Evolutionary conservation across 2,329 filamentous ascomycete genomes (phyloP).

Genomic region (Colletotrichum sp.): DNA sequence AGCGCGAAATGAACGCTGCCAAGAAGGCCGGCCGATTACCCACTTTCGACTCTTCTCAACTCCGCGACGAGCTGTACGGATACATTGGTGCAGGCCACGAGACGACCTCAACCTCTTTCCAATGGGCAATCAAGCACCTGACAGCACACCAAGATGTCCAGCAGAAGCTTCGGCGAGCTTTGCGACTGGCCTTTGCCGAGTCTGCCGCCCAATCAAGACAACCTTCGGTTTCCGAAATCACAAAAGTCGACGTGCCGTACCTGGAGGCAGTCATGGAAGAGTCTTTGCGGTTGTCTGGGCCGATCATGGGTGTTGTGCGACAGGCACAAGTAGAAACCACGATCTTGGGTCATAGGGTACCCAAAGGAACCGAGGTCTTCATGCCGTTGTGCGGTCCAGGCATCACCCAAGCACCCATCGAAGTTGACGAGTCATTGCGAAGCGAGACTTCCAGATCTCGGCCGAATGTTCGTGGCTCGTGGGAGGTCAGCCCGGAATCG

Average conservation of each 20-base stretch:
- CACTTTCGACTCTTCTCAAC: neutral
- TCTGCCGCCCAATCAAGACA: neutral
- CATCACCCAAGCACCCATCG: neutral
- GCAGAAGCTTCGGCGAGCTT: neutral
- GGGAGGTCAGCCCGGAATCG: neutral
- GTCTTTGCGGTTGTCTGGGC: neutral
- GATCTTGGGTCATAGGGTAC: neutral
- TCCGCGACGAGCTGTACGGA: neutral
- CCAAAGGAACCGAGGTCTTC: neutral
- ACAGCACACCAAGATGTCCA: neutral
- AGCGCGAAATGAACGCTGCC: neutral
- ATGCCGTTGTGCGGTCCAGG: neutral
- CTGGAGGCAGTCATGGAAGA: neutral
- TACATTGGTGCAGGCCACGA: neutral
- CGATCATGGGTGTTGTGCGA: neutral
- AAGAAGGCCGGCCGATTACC: neutral
- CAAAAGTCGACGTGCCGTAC: neutral
- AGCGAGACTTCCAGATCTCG: neutral
- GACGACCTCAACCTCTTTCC: neutral
- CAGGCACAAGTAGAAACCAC: neutral
- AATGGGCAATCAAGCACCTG: neutral
- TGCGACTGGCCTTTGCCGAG: neutral
- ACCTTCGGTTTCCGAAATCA: neutral
- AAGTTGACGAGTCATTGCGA: neutral
- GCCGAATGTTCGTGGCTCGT: neutral